Percentiles rank a stretch among this genome's conserved stretches.
phyloP scores from a whole-genome alignment of 2,329 filamentous ascomycete genomes.

The Dactylellina cionopaga region DNA sequence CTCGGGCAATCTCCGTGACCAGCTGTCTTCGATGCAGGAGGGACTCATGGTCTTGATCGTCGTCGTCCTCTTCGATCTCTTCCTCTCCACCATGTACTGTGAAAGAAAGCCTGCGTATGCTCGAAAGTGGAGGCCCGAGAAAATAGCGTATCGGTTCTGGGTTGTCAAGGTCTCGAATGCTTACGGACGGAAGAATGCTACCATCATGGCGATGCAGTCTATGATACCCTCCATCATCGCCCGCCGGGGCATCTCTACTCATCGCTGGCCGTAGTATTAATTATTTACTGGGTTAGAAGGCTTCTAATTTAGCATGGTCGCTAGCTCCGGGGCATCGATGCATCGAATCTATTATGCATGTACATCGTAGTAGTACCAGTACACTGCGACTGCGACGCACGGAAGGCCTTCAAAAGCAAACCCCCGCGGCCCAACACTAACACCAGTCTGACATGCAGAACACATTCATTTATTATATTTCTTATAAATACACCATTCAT shows the following conservation, averaged over 20 bases:
- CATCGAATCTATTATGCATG: too few species aligned
- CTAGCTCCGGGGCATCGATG: too few species aligned
- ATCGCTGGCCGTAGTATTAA: slow-evolving; percentile 18
- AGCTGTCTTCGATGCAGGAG: slow-evolving; percentile 35
- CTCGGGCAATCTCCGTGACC: slow-evolving; percentile 42
- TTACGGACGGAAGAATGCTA: slow-evolving; percentile 37
- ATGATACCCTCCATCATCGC: slow-evolving; percentile 44
- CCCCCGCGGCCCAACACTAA: background rate
- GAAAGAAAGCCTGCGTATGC: slow-evolving; percentile 38
- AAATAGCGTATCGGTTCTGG: slow-evolving; percentile 42
- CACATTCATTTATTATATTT: too few species aligned
- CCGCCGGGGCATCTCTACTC: slow-evolving; percentile 42
- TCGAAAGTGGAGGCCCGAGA: slow-evolving; percentile 44
- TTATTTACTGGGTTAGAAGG: slow-evolving; percentile 18
- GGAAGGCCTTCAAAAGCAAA: slow-evolving; percentile 2
- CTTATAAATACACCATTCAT: too few species aligned
- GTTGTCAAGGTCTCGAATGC: slow-evolving; percentile 49
- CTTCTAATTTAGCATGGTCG: too few species aligned
- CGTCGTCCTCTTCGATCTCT: background rate
- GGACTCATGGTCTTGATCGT: slow-evolving; percentile 29
- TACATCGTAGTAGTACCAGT: too few species aligned
- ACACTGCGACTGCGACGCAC: too few species aligned
- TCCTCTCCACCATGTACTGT: background rate
- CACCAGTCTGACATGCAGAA: background rate
- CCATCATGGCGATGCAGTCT: slow-evolving; percentile 36